phyloP scores from a whole-genome alignment of 1,139 yeast species.

The Yamadazyma sp. region DNA sequence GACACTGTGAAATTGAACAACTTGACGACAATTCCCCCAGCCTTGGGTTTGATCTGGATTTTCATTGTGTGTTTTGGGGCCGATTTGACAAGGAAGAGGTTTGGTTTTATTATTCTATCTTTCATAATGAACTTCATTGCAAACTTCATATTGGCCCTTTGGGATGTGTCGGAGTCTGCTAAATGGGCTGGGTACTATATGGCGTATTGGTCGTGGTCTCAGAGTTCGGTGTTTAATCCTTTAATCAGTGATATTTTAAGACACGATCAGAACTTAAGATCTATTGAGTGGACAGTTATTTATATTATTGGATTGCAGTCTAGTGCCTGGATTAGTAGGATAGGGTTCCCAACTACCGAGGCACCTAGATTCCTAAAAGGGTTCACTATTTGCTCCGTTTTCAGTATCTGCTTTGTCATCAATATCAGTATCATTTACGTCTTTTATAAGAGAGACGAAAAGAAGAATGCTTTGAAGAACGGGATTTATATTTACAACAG shows the following conservation, averaged over 20 bases:
- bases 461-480: conserved; percentile 40
- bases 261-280: conserved; percentile 23
- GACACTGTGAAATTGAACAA: conserved; percentile 38
- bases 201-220: conserved; percentile 21
- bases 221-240: conserved; percentile 25
- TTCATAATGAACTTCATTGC: conserved; percentile 29
- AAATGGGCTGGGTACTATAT: conserved; percentile 36
- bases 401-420: conserved; percentile 17
- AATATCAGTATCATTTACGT: conserved; percentile 32
- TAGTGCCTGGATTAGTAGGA: conserved; percentile 24
- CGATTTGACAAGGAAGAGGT: conserved; percentile 27
- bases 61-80: conserved; percentile 34
- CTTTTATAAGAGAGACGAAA: conserved; percentile 55
- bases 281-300: conserved; percentile 26
- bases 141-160: conserved; percentile 35
- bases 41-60: conserved; percentile 50
- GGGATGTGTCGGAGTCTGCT: conserved; percentile 37
- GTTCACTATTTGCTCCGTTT: conserved; percentile 30
- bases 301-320: conserved; percentile 27
- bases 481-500: conserved; percentile 31
- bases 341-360: conserved; percentile 44
- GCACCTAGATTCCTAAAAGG: conserved; percentile 54
- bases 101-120: conserved; percentile 25
- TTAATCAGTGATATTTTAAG: conserved; percentile 23
- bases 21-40: conserved; percentile 48